Evolutionary conservation across 495 filamentous ascomycete species (phyloP), one percentile per base, ranked within the genome.

Genomic region (Penicillium robsamsonii): DNA sequence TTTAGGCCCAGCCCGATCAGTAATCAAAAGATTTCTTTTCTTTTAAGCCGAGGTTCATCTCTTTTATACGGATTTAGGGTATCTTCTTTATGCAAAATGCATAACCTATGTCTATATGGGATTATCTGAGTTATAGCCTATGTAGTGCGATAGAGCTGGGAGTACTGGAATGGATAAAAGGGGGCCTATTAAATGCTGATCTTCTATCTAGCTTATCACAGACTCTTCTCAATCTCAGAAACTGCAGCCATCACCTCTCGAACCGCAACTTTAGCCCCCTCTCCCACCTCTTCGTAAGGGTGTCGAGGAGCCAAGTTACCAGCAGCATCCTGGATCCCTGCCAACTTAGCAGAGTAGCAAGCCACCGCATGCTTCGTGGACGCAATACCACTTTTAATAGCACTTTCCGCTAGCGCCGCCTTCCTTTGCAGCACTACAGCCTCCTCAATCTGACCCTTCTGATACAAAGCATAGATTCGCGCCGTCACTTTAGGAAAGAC

Each of bases 371-470:
- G 84, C 68, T 88, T 89, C 13, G 83, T 86, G 0, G 77, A 75
- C 24, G 84, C 81, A 57, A 88, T 87, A 4, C 88, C 86, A 57
- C 91, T 83, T 65, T 92, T 94, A 49, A 86, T 87, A 5, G 84
- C 83, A 83, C 88, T 93, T 74, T 95, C 90, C 17, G 87, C 90
- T 51, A 84, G 71, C 13, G 89, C 86, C 7, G 92, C 79, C 42
- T 89, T 71, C 15, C 84, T 82, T 71, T 94, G 90, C 70, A 92
- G 72, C 56, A 79, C 80, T 63, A 81, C 73, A 0, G 90, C 89
- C 64, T 90, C 84, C 10, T 79, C 73, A 20, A 81, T 58, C 60
- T 87, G 79, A 20, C 88, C 89, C 18, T 73, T 70, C 46, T 76
- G 71, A 71, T 83, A 92, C 11, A 91, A 75, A 30, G 83, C 74